Base-by-base conservation (phyloP, 495 filamentous ascomycete genomes). In the Penicillium fimorum region DNA sequence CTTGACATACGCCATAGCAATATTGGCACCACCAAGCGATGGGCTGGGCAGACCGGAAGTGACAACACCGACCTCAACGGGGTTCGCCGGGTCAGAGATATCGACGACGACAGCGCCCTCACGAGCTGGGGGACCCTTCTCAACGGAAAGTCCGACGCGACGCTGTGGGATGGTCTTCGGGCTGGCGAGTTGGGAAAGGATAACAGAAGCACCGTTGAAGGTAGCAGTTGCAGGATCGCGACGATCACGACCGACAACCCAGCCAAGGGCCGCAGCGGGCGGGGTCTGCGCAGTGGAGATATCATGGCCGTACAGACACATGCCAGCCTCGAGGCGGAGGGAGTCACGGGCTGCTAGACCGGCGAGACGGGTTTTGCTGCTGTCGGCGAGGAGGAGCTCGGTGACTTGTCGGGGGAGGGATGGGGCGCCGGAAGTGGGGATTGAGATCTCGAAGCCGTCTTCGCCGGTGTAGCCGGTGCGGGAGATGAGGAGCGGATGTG, bases 261-360 rank as follows among this genome's bases (percentile, higher is more conserved):
- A 98, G 70, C 82, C 80, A 3, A 98, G 79, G 4, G 83, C 84
- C 4, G 85, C 94, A 72, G 91, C 88, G 20, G 90, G 90, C 2
- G 95, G 94, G 5, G 95, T 96, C 20, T 88, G 96, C 4, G 78
- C 76, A 56, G 96, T 95, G 65, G 95, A 84, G 43, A 98, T 82
- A 73, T 98, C 94, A 70, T 96, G 91, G n/a, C 94, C 94, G 76
- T 97, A 97, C 24, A 97, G 83, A 72, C 91, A 97, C 92, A 98
- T 93, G 47, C 94, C 94, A 1, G 95, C 94, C 73, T 98, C 94
- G 9, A 98, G 84, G 17, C 94, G 84, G 57, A 98, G 82, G 61
- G 87, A 94, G 71, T 98, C 95, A 54, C 94, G 82, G 5, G 94
- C 91, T 4, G 91, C 94, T 1, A 98, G 80, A 12, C 94, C 94